Conservation (phyloP, 2,329 filamentous ascomycete genomes). For the Talaromyces albobiverticillius region DNA sequence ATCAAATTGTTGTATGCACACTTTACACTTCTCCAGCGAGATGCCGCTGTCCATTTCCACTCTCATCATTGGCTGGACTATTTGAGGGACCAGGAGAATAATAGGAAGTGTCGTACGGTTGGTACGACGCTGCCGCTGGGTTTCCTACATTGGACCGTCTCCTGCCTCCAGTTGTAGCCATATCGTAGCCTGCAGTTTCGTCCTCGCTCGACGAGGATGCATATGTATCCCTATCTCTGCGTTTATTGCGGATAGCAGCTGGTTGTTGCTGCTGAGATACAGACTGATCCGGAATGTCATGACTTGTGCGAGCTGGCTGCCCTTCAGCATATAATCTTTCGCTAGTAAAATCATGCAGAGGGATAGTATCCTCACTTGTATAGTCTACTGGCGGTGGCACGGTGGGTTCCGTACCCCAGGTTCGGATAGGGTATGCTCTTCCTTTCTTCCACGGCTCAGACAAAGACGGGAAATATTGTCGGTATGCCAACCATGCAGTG, state of each 20-base stretch:
- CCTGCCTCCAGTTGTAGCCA: conserved; percentile 24
- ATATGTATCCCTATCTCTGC: conserved; percentile 32
- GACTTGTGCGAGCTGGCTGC: background rate
- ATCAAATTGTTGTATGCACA: too few relatives aligned
- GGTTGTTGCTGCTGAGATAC: conserved; percentile 23
- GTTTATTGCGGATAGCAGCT: conserved; percentile 25
- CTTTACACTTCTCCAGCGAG: too few relatives aligned
- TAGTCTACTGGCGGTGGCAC: conserved; percentile 16
- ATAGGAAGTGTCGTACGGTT: conserved; percentile 14
- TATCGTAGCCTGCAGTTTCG: conserved; percentile 33
- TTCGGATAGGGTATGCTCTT: conserved; percentile 57
- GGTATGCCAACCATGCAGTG: conserved; percentile 53
- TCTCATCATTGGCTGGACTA: conserved; percentile 1
- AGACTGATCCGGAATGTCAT: conserved; percentile 1
- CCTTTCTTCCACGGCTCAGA: conserved; percentile 57
- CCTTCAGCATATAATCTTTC: conserved; percentile 22
- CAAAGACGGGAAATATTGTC: conserved; percentile 59
- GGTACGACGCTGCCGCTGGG: background rate
- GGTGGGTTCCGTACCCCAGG: conserved; percentile 51
- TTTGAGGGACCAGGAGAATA: background rate
- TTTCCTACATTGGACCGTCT: background rate
- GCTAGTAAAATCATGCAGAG: conserved; percentile 32
- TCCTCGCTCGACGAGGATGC: conserved; percentile 37
- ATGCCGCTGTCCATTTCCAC: background rate
- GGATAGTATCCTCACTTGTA: conserved; percentile 18